A percentile compares a stretch with the other conserved stretches of the same genome.
phyloP scores from a whole-genome alignment of 768 basidiomycete species.

The Boletus rufocinnamomeus region DNA sequence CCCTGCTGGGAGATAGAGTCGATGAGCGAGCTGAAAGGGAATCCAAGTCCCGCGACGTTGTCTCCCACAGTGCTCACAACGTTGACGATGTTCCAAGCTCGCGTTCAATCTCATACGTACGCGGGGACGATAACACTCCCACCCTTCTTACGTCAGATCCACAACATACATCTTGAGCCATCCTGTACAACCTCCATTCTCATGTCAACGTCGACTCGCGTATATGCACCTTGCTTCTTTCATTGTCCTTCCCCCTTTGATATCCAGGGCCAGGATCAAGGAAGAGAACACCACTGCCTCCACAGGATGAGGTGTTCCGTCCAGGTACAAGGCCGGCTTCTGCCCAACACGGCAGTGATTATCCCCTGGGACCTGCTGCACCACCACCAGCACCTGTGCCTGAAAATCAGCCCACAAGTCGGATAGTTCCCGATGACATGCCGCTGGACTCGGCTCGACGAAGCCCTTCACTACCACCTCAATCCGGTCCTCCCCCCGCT shows the following conservation, averaged over 20 bases:
- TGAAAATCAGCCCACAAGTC: constrained; percentile 10
- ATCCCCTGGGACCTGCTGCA: constrained; percentile 7
- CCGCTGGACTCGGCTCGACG: constrained; percentile 16
- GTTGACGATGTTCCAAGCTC: constrained; percentile 23
- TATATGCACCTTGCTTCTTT: constrained; percentile 23
- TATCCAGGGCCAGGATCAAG: constrained; percentile 34
- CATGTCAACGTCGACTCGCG: constrained; percentile 29
- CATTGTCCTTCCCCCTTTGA: constrained; percentile 21
- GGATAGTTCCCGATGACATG: constrained; percentile 2
- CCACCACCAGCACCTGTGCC: constrained; percentile 6
- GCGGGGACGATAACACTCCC: constrained; percentile 22
- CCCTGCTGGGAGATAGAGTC: constrained; percentile 16
- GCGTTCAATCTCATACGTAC: constrained; percentile 21
- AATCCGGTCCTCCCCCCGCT: not conserved
- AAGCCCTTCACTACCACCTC: constrained; percentile 17
- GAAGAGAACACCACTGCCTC: constrained; percentile 40
- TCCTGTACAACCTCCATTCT: constrained; percentile 31
- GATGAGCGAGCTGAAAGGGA: no score
- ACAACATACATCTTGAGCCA: constrained; percentile 42
- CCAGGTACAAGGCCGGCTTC: constrained; percentile 22
- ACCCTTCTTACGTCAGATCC: constrained; percentile 28
- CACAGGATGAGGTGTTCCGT: constrained; percentile 36
- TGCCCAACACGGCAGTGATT: constrained; percentile 11
- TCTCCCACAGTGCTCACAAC: constrained; percentile 11
- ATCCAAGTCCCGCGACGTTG: constrained; percentile 16